phyloP scores from a whole-genome alignment of 805 yeast genomes.

The Maudiozyma turicensis region DNA sequence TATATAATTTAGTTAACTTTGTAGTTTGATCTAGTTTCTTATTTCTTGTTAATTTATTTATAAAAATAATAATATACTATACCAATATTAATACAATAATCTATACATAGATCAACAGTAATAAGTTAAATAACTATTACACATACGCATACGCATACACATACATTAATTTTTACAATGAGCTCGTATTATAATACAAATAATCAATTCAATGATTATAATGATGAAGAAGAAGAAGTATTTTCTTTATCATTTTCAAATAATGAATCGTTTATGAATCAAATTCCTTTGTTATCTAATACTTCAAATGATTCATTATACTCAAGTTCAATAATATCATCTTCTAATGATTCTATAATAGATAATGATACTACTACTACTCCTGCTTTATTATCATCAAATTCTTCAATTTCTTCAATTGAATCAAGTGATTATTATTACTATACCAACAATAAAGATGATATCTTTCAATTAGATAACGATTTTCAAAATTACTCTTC shows the following conservation, averaged over 20 bases:
- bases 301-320: conserved; percentile 1
- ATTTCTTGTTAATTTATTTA: too few species aligned
- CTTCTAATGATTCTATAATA: neutral
- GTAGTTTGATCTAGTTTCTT: too few species aligned
- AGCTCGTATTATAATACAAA: too few species aligned
- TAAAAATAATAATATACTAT: too few species aligned
- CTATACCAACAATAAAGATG: neutral
- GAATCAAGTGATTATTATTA: neutral
- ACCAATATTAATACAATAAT: too few species aligned
- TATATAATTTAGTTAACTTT: too few species aligned
- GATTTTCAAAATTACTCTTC: neutral
- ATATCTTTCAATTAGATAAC: neutral
- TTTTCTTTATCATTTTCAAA: conserved; percentile 8
- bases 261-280: neutral
- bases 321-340: neutral
- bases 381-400: neutral
- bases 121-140: neutral
- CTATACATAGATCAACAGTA: neutral
- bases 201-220: neutral
- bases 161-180: neutral
- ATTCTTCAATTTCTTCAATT: neutral
- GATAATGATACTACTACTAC: neutral
- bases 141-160: neutral
- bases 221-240: conserved; percentile 3
- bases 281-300: conserved; percentile 5